Evolutionary conservation across 331 rosid genomes (phyloP).

Genomic region (Rosa hybrid): DNA sequence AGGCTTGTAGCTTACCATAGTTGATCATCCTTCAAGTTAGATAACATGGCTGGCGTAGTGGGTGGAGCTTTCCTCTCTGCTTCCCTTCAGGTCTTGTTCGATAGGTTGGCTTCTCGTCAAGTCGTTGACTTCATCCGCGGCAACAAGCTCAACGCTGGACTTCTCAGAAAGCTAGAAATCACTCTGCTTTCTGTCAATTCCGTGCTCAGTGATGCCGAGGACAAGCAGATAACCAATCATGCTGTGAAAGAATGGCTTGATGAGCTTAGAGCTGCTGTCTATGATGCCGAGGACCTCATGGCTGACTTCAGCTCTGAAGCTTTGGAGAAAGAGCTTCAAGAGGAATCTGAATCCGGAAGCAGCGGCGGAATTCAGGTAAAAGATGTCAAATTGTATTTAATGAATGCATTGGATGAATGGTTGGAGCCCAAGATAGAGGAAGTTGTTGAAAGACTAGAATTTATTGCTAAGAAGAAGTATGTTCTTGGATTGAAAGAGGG

Average conservation of each 20-base stretch:
- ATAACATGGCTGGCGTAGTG: background rate
- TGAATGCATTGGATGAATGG: background rate
- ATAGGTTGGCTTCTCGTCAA: background rate
- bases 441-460: constrained; percentile 21
- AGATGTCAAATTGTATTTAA: constrained; percentile 1
- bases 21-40: background rate
- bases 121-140: background rate
- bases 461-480: constrained; percentile 12
- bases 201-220: constrained; percentile 38
- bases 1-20: background rate
- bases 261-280: background rate
- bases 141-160: background rate
- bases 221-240: constrained; percentile 14
- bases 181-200: background rate
- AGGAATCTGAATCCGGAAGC: constrained; percentile 5
- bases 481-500: constrained; percentile 18
- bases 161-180: background rate
- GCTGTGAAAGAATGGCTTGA: constrained; percentile 19
- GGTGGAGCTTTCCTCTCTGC: background rate
- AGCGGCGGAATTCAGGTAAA: constrained; percentile 13
- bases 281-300: constrained; percentile 32
- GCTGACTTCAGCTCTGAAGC: constrained; percentile 6
- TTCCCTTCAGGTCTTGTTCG: background rate
- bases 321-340: constrained; percentile 11
- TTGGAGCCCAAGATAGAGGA: background rate